These are phyloP conservation scores for Cytospora mali DNA, from an alignment of 2,329 filamentous ascomycete species.

Conservation along the genomic window DNA sequence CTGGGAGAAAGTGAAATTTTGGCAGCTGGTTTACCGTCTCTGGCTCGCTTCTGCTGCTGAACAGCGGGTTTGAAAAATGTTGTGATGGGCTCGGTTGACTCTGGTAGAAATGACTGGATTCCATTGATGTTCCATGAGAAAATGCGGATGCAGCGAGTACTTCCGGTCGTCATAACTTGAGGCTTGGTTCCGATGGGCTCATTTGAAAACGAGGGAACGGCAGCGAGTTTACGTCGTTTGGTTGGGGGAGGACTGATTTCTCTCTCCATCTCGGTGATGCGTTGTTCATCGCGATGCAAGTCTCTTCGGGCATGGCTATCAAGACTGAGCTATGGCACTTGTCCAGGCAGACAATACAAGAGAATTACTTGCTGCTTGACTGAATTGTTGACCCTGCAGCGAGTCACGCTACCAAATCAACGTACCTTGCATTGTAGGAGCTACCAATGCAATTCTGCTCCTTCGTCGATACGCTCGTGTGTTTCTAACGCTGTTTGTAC, in stretches of 20 bases:
- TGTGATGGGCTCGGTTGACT: slow-evolving; percentile 30
- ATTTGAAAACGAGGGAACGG: too few relatives aligned
- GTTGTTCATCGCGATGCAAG: not conserved
- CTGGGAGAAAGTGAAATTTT: not conserved
- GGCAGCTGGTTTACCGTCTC: not conserved
- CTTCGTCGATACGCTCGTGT: not conserved
- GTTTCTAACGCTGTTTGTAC: not conserved
- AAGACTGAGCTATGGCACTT: not conserved
- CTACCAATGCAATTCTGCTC: too few relatives aligned
- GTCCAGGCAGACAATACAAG: not conserved
- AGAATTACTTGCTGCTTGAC: too few relatives aligned
- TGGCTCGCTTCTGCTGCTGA: not conserved
- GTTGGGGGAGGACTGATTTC: slow-evolving; percentile 23
- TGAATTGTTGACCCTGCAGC: too few relatives aligned
- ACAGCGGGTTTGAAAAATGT: slow-evolving; percentile 32
- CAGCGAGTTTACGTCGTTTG: slow-evolving; percentile 8
- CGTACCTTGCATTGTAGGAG: too few relatives aligned
- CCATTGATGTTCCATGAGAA: slow-evolving; percentile 37
- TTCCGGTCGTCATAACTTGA: not conserved
- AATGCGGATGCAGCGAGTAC: slow-evolving; percentile 28
- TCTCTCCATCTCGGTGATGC: not conserved
- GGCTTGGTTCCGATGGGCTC: not conserved
- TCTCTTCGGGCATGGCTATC: not conserved
- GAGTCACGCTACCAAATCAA: too few relatives aligned
- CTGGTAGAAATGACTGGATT: slow-evolving; percentile 31